Percentiles rank a stretch among this genome's conserved stretches.
These are phyloP conservation scores for Cyberlindnera veronae DNA, from an alignment of 805 yeast species.

Conservation along the genomic window DNA sequence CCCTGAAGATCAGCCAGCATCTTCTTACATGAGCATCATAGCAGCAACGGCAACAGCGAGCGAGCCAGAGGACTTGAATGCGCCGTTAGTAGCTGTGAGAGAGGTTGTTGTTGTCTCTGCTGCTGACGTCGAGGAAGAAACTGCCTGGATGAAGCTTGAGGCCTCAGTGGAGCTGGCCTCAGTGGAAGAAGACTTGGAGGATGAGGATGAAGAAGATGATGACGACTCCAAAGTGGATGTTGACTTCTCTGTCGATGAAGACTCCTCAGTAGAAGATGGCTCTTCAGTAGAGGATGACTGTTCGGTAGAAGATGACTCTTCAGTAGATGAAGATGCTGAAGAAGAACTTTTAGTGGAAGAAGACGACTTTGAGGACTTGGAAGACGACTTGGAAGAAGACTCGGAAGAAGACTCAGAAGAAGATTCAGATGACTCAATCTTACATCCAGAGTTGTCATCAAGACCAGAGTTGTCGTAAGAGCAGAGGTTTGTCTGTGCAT, in stretches of 20 bases:
- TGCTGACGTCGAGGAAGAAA: slow-evolving; percentile 1
- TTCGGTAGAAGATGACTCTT: not conserved
- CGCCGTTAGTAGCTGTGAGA: not conserved
- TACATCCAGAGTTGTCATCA: slow-evolving; percentile 54
- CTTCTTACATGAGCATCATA: slow-evolving; percentile 1
- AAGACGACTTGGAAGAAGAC: slow-evolving; percentile 3
- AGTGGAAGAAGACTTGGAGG: not conserved
- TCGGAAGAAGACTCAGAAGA: slow-evolving; percentile 14
- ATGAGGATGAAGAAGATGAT: slow-evolving; percentile 1
- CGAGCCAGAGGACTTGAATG: not conserved
- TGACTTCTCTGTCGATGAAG: slow-evolving; percentile 1
- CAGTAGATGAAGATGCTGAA: slow-evolving; percentile 4
- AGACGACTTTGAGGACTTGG: slow-evolving; percentile 7
- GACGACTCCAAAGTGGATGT: not conserved
- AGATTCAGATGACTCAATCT: slow-evolving; percentile 18
- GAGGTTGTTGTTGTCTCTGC: no score
- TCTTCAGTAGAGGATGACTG: not conserved
- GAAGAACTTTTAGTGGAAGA: slow-evolving; percentile 3
- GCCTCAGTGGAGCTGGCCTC: not conserved
- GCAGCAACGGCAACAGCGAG: slow-evolving; percentile 1
- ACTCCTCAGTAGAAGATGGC: slow-evolving; percentile 2
- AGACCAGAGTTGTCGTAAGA: slow-evolving; percentile 54
- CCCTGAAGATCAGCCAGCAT: not conserved
- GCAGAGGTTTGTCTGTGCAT: slow-evolving; percentile 48
- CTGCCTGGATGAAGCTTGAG: slow-evolving; percentile 7